Evolutionary conservation across 1,139 yeast species (phyloP), one percentile per base, ranked within the genome.

Genomic region (Taphrina pruni): DNA sequence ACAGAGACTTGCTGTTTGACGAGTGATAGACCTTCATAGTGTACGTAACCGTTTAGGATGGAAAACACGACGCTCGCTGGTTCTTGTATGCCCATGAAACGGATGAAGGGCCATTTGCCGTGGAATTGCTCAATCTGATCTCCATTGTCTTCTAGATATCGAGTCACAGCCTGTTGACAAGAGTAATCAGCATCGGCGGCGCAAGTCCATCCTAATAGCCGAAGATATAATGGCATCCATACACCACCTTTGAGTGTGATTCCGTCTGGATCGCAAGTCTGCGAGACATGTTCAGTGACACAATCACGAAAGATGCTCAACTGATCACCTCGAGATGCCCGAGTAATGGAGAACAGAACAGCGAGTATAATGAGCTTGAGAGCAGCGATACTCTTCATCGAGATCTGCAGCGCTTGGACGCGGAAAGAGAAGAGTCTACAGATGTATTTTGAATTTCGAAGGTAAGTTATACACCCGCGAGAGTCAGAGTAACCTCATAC

Each of bases 81-180:
- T 76, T 94, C 99, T 77, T 94, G 99, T 41, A 89, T 81, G 0
- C 96, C 96, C 21, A 82, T 79, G 0, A 89, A 76, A 69, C 99
- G 82, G 55, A 81, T 73, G 75, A 94, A 94, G 1, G 98, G 98
- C 99, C 99, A 94, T 79, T 94, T 94, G 0, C 99, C 99, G 77
- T 94, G 98, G 79, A 91, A 94, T 76, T 94, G 99, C 61, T 84
- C 84, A 1, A 90, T 80, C 69, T 86, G 87, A 68, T 84, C 83
- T 8, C 82, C 81, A 1, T 79, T 74, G 0, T 72, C 73, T 21
- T 81, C 80, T 32, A 97, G 81, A 60, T 83, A 80, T 1, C 75
- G 74, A 0, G 97, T 92, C 58, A 93, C 81, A 17, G 85, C 77
- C 70, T 90, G 86, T 77, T 94, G 98, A 77, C 99, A 94, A 73